phyloP scores from a whole-genome alignment of 139 green algal species.

The Chlamydomonas schloesseri region DNA sequence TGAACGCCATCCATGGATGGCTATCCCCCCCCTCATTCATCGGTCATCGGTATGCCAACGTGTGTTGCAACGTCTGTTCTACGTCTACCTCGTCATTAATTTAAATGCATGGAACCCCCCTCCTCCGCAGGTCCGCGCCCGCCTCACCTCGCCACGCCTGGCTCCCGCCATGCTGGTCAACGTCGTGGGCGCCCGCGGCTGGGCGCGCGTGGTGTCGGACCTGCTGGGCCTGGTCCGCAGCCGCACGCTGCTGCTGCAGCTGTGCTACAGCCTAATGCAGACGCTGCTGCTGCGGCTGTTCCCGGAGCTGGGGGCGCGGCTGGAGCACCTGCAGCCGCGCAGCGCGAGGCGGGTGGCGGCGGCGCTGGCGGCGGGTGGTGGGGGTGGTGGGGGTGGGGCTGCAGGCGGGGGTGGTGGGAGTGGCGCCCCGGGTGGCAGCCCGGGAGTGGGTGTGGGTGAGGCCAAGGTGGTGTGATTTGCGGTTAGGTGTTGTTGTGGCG shows the following conservation, averaged over 20 bases:
- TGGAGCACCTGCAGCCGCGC: constrained; percentile 13
- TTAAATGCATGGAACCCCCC: no score
- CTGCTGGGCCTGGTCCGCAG: constrained; percentile 30
- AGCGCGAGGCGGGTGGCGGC: background rate
- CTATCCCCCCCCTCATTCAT: no score
- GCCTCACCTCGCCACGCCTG: background rate
- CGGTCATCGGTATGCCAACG: no score
- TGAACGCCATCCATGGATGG: no score
- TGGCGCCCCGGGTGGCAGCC: no score
- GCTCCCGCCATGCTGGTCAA: background rate
- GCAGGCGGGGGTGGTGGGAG: background rate
- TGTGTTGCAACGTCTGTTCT: no score
- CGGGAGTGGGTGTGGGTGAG: background rate
- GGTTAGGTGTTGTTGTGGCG: no score
- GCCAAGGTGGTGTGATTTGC: no score
- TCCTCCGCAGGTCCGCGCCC: background rate
- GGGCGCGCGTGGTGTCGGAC: constrained; percentile 3
- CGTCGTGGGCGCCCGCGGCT: constrained; percentile 12
- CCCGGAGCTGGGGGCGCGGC: constrained; percentile 2
- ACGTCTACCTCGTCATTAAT: no score
- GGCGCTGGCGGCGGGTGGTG: background rate
- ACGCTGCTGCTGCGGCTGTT: constrained; percentile 3
- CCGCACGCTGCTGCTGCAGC: constrained; percentile 25
- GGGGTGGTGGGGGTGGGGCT: background rate
- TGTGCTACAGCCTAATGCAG: constrained; percentile 9